These are phyloP conservation scores for Aspergillus tubingensis DNA, from an alignment of 2,329 filamentous ascomycete genomes.

Conservation along the genomic window DNA sequence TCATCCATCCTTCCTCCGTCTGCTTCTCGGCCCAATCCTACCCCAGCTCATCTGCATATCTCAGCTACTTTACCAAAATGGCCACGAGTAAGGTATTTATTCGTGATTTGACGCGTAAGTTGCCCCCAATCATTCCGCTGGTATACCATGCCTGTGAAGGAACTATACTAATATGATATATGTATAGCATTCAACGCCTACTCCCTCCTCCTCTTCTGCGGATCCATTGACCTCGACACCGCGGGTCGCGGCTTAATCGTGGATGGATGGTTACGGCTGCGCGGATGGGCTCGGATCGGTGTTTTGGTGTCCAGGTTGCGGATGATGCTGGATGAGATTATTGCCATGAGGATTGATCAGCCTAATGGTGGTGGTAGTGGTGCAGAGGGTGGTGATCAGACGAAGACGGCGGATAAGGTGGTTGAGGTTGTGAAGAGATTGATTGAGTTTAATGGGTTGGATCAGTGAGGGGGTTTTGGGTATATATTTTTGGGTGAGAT, in stretches of 20 bases:
- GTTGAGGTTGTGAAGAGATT: conserved; percentile 76
- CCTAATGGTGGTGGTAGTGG: conserved; percentile 63
- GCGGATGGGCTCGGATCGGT: conserved; percentile 93
- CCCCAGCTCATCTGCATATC: conserved; percentile 70
- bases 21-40: conserved; percentile 83
- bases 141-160: conserved; percentile 25
- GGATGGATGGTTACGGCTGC: conserved; percentile 82
- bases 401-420: conserved; percentile 50
- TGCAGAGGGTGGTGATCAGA: conserved; percentile 32
- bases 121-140: background rate
- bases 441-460: conserved; percentile 86
- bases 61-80: conserved; percentile 91
- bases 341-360: conserved; percentile 78
- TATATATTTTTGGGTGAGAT: background rate
- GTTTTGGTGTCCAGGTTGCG: conserved; percentile 82
- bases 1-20: conserved; percentile 86
- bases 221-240: conserved; percentile 81
- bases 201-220: conserved; percentile 83
- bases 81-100: conserved; percentile 90
- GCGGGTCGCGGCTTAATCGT: conserved; percentile 83
- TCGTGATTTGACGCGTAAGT: conserved; percentile 81
- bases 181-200: conserved; percentile 75
- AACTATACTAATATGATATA: conserved; percentile 2
- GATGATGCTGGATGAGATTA: conserved; percentile 80
- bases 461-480: conserved; percentile 48